Percentiles rank a stretch among this genome's conserved stretches.
Conservation (phyloP, 2,329 filamentous ascomycete genomes). For the Apiospora pterosperma region DNA sequence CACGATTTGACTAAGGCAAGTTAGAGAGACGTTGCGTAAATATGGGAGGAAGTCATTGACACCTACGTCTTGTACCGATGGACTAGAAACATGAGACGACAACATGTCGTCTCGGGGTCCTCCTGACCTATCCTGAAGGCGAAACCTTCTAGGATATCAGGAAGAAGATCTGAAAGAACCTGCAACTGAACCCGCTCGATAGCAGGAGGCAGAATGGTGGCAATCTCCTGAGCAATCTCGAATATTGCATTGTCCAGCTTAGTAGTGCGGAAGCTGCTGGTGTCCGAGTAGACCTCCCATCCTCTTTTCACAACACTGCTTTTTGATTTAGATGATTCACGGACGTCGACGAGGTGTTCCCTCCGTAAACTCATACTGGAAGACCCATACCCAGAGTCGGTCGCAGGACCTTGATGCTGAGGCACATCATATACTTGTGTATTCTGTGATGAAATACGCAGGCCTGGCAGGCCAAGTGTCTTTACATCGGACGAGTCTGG, state of each 20-base stretch:
- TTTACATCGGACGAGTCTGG: no score
- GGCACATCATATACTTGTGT: no score
- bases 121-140: background rate
- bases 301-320: background rate
- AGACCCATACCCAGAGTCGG: no score
- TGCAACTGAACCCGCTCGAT: background rate
- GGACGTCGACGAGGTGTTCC: background rate
- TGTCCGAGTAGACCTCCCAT: background rate
- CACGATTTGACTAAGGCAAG: background rate
- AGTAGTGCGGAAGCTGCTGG: background rate
- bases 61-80: background rate
- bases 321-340: background rate
- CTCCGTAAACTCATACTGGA: background rate
- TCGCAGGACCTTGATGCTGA: no score
- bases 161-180: background rate
- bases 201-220: background rate
- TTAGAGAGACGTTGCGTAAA: background rate
- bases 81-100: background rate
- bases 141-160: no score
- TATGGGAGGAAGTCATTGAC: background rate
- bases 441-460: no score
- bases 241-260: background rate
- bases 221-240: background rate
- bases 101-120: background rate
- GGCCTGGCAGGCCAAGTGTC: no score